Conservation (phyloP, 345 rosid species). For the Cardamine occulta region DNA sequence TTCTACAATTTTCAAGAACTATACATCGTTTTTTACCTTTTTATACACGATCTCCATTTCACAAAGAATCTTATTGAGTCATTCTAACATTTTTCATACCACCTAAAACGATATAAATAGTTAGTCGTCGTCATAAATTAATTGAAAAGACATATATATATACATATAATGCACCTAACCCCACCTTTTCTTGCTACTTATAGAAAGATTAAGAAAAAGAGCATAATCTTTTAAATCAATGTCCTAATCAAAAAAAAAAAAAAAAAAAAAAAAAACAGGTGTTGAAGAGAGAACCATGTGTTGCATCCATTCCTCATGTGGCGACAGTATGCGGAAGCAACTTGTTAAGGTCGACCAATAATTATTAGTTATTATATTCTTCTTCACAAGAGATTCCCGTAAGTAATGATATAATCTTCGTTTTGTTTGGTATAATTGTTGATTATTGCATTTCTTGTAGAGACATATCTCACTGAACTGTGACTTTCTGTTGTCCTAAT, state of each 20-base stretch:
- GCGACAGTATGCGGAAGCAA: background rate
- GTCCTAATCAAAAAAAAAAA: background rate
- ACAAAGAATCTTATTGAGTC: too few relatives aligned
- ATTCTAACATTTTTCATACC: too few relatives aligned
- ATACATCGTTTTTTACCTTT: background rate
- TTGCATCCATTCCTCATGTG: slow-evolving; percentile 24
- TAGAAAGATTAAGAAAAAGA: background rate
- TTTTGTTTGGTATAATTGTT: slow-evolving; percentile 15
- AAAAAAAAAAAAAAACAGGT: background rate
- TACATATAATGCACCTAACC: background rate
- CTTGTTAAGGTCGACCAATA: slow-evolving; percentile 31
- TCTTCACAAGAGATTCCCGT: slow-evolving; percentile 23
- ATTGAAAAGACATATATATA: background rate
- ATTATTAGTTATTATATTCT: slow-evolving; percentile 5
- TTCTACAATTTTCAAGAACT: background rate
- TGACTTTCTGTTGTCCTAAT: background rate
- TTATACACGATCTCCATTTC: too few relatives aligned
- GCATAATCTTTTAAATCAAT: slow-evolving; percentile 10
- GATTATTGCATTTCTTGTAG: slow-evolving; percentile 32
- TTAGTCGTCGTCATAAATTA: background rate
- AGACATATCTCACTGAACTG: slow-evolving; percentile 29
- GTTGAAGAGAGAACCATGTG: slow-evolving; percentile 29
- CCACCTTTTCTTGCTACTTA: slow-evolving; percentile 15
- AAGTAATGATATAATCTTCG: slow-evolving; percentile 32
- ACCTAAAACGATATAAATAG: background rate